A percentile compares a stretch with the other conserved stretches of the same genome.
phyloP scores from a whole-genome alignment of 2,329 filamentous ascomycete genomes.

The Penicillium sp. region DNA sequence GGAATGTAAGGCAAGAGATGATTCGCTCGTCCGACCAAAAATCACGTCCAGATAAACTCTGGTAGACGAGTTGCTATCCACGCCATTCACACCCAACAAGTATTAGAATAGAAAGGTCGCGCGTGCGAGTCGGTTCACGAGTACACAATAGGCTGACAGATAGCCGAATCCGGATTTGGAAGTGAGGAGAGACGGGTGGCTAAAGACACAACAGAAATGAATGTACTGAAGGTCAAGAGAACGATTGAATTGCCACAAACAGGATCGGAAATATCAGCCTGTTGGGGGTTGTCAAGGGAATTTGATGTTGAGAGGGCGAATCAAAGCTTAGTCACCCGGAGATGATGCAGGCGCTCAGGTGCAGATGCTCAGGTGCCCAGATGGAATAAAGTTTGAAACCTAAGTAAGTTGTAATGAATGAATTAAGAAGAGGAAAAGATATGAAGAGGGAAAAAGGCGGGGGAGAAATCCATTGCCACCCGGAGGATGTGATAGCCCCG shows the following conservation, averaged over 20 bases:
- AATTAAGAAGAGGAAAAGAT: neutral
- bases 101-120: conserved; percentile 17
- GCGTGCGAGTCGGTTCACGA: conserved; percentile 16
- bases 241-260: conserved; percentile 9
- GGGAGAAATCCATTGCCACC: conserved; percentile 7
- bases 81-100: conserved; percentile 20
- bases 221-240: conserved; percentile 13
- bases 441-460: neutral
- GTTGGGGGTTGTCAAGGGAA: neutral
- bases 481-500: conserved; percentile 2
- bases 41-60: conserved; percentile 18
- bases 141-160: conserved; percentile 9
- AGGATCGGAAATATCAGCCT: conserved; percentile 11
- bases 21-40: neutral
- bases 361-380: too few species aligned
- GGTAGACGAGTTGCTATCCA: conserved; percentile 13
- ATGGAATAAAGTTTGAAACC: too few species aligned
- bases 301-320: neutral
- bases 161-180: neutral
- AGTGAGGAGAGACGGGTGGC: neutral
- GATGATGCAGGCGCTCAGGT: neutral
- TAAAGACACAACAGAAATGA: conserved; percentile 14
- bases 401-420: too few species aligned
- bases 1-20: conserved; percentile 15
- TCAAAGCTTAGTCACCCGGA: conserved; percentile 9